Evolutionary conservation across 23 red algal species (phyloP), one percentile per base, ranked within the genome.

Genomic region (Cyanidiococcus yangmingshanensis): DNA sequence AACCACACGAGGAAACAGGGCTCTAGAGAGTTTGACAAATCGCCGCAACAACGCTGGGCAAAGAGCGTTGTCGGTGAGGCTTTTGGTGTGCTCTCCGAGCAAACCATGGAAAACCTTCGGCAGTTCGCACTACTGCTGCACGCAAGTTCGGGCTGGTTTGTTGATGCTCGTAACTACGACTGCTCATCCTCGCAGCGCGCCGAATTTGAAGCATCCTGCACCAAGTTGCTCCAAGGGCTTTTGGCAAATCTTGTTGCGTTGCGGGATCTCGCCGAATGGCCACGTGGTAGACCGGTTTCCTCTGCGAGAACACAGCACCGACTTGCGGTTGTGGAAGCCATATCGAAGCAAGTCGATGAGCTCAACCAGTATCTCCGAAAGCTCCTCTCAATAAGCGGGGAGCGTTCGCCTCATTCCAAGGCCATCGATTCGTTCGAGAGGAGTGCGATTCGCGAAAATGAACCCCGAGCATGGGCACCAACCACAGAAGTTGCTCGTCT

Each of bases 101-200:
- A 54, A 21, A 7, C 21, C 12, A 7, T 54, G 12, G 45, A 54
- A 21, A 54, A 54, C 45, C 45, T 54, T 7, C 7, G 45, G 21
- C 45, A 54, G 12, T 54, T 54, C 21, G 45, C 45, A 21, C 45
- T 54, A 7, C 21, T 54, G 45, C 21, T 54, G 21, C 45, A 54
- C 45, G 45, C 45, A 54, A 54, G 21, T 21, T 15, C 45, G 7
- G 45, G 45, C 45, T 71, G 63, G 63, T 30, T 71, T 25, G 3
- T 35, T 25, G 63, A 71, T 29, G 63, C 63, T 25, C 63, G 63
- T 29, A 71, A 71, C 63, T 71, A 71, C 63, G 63, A 71, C 63
- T 71, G 32, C 27, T 32, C n/a, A 7, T 7, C 21, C 16, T 3
- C 3, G 63, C n/a, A 71, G 32, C 63, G 63, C 7, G 63, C 12